A percentile compares a stretch with the other conserved stretches of the same genome.
Evolutionary conservation across 1,139 yeast species (phyloP).

Genomic region (Saccharomyces hybrid): DNA sequence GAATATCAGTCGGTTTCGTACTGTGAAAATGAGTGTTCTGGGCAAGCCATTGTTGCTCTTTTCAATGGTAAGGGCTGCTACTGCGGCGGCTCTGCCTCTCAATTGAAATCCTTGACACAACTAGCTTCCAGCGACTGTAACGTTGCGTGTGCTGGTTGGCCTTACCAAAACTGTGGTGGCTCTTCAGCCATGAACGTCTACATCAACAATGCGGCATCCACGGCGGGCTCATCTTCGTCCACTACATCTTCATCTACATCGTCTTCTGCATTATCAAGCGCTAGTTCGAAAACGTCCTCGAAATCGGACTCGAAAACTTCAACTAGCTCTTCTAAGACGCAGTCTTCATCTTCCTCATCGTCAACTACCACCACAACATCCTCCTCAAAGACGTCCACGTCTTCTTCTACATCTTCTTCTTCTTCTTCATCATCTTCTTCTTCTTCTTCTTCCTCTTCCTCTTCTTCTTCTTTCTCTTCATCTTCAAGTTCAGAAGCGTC

Average conservation of each 20-base stretch:
- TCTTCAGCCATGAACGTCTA: conserved; percentile 43
- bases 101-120: conserved; percentile 1
- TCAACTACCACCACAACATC: conserved; percentile 5
- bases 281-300: conserved; percentile 13
- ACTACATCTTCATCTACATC: conserved; percentile 5
- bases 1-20: conserved; percentile 44
- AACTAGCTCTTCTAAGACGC: conserved; percentile 9
- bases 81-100: conserved; percentile 42
- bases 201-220: conserved; percentile 18
- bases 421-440: conserved; percentile 3
- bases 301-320: conserved; percentile 11
- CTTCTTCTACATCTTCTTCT: conserved; percentile 6
- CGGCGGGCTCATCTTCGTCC: conserved; percentile 1
- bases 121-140: conserved; percentile 39
- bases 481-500: not conserved
- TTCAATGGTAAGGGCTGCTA: conserved; percentile 49
- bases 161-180: conserved; percentile 60
- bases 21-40: conserved; percentile 44
- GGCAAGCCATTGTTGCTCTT: conserved; percentile 48
- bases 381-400: conserved; percentile 3
- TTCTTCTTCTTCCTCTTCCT: not conserved
- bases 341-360: conserved; percentile 6
- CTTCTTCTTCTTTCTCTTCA: not conserved
- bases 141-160: conserved; percentile 49
- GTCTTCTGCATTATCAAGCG: conserved; percentile 4